A percentile compares a stretch with the other conserved stretches of the same genome.
Conservation (phyloP, 2,329 filamentous ascomycete species). For the Exophiala sideris region DNA sequence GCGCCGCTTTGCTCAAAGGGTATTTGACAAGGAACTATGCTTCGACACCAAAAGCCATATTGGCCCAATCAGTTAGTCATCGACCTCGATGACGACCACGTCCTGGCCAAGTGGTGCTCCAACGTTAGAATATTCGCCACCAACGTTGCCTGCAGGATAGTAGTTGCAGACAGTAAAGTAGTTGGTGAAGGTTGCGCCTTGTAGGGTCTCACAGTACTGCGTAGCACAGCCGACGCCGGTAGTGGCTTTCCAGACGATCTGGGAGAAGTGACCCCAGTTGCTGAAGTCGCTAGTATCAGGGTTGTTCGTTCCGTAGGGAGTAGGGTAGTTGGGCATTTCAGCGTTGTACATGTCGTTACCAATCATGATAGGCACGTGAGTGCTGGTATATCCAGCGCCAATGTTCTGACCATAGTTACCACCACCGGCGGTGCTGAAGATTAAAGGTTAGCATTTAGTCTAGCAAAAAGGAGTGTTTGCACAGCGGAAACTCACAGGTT, state of each 20-base stretch:
- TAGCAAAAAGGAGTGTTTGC: conserved; percentile 30
- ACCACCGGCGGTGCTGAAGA: conserved; percentile 35
- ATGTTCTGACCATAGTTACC: conserved; percentile 88
- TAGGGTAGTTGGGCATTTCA: conserved; percentile 60
- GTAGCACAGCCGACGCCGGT: conserved; percentile 62
- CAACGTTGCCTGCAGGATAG: conserved; percentile 64
- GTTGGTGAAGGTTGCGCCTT: conserved; percentile 43
- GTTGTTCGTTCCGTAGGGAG: conserved; percentile 54
- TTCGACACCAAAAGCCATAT: neutral
- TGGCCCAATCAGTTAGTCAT: neutral
- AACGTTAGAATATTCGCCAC: conserved; percentile 54
- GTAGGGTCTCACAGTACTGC: conserved; percentile 42
- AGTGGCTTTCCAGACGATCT: conserved; percentile 67
- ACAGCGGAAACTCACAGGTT: conserved; percentile 58
- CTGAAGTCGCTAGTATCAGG: conserved; percentile 62
- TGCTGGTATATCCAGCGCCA: conserved; percentile 59
- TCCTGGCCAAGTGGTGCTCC: conserved; percentile 38
- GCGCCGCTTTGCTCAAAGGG: neutral
- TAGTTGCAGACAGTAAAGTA: conserved; percentile 91
- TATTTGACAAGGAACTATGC: neutral
- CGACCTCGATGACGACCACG: conserved; percentile 30
- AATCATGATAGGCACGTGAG: conserved; percentile 63
- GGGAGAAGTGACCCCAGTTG: conserved; percentile 69
- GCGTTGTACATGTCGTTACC: conserved; percentile 85
- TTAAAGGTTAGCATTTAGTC: neutral